These are phyloP conservation scores for Ceratobasidium papillatum DNA, from an alignment of 1,284 basidiomycete species.

Conservation along the genomic window DNA sequence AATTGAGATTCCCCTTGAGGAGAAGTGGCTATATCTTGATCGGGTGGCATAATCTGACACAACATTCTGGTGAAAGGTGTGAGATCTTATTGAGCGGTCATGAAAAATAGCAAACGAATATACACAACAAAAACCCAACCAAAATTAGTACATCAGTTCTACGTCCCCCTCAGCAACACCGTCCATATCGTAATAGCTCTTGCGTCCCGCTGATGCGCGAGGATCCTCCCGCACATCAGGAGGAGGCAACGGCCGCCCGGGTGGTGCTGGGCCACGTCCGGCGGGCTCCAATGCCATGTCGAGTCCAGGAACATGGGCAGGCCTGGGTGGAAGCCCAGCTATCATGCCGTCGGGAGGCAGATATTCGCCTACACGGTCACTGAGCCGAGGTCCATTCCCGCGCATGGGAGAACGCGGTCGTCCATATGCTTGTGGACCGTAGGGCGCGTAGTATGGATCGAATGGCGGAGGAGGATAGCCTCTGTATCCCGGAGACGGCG, in stretches of 20 bases:
- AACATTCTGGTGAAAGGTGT: not conserved
- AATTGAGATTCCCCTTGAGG: no score
- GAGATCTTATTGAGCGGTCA: constrained; percentile 24
- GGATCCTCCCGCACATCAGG: constrained; percentile 87
- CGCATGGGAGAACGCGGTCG: constrained; percentile 43
- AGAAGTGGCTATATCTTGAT: no score
- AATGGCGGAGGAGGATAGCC: constrained; percentile 38
- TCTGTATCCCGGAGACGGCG: constrained; percentile 45
- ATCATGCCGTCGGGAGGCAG: constrained; percentile 62
- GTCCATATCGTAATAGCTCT: constrained; percentile 90
- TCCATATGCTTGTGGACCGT: constrained; percentile 37
- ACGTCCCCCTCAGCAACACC: constrained; percentile 86
- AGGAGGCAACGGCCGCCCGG: constrained; percentile 62
- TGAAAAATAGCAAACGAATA: constrained; percentile 29
- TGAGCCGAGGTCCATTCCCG: constrained; percentile 60
- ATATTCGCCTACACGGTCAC: constrained; percentile 79
- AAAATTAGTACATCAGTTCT: constrained; percentile 52
- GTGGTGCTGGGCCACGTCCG: constrained; percentile 5
- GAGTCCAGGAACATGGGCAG: constrained; percentile 58
- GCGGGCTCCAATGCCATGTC: constrained; percentile 60
- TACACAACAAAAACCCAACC: constrained; percentile 15
- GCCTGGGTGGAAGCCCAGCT: constrained; percentile 79
- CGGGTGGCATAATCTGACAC: no score
- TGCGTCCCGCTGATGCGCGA: constrained; percentile 79
- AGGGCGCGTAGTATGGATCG: constrained; percentile 31